Evolutionary conservation across 2,329 filamentous ascomycete species (phyloP), one percentile per base, ranked within the genome.

Genomic region (Mycogone perniciosa): DNA sequence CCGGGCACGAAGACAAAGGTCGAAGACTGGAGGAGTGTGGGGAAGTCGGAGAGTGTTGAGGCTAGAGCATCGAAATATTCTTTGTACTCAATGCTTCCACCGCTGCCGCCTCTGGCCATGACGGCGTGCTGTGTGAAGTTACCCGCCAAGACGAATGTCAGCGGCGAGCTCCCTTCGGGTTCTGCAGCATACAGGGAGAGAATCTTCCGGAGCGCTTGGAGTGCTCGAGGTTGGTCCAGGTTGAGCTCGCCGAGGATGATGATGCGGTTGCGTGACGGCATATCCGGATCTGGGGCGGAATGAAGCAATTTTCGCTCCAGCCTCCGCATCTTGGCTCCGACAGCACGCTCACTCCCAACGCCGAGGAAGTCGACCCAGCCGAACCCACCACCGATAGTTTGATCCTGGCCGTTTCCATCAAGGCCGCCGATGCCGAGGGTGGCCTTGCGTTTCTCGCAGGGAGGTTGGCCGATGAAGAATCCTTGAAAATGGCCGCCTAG

Each of bases 351-450:
- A 61, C 89, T 95, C 34, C 92, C 92, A 1, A 93, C 81, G 5
- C 92, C 93, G 1, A 97, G 75, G 63, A 97, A 99, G 67, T 97
- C 93, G 48, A 96, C 90, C 91, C 93, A 99, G 40, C 93, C 93
- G 63, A 97, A 96, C 1, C 88, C 89, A 52, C 88, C 88, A 30
- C 85, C 86, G 39, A 87, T 81, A 37, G 80, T 83, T 54, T 81
- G 75, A 53, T 81, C 78, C 20, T 73, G 70, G 8, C 77, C 76
- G n/a, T 76, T 76, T n/a, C 76, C 75, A 26, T 83, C 79, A 2
- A 72, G 76, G 11, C 76, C 79, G 50, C 76, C 80, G 45, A 87
- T 81, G 7, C 91, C 91, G 4, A 96, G 74, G 0, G 90, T 93
- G 9, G 82, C 79, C 45, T 85, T 83, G 37, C 93, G 81, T 62